Conservation (phyloP, 2,329 filamentous ascomycete genomes). For the Alternaria triticina region DNA sequence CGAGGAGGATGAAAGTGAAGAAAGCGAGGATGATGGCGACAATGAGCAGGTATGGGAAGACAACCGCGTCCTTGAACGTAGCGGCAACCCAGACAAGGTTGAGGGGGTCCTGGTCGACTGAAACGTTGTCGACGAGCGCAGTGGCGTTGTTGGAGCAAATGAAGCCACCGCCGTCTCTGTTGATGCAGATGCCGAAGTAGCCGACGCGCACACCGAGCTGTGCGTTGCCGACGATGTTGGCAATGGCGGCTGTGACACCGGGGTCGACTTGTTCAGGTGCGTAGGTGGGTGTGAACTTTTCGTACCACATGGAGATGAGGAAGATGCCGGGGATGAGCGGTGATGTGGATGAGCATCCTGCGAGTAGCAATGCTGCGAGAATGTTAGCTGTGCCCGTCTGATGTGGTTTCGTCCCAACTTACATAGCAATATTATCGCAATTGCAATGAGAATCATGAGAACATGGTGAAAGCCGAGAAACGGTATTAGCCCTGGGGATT, state of each 20-base stretch:
- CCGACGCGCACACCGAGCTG: conserved; percentile 89
- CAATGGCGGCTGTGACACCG: conserved; percentile 81
- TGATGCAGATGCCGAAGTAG: conserved; percentile 98
- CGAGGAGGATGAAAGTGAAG: conserved; percentile 90
- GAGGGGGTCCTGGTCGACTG: conserved; percentile 89
- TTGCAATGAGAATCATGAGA: conserved; percentile 94
- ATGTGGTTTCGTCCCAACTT: conserved; percentile 52
- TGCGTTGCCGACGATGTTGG: conserved; percentile 86
- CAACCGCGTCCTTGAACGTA: conserved; percentile 98
- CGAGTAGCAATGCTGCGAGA: conserved; percentile 78
- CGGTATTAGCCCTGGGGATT: conserved; percentile 60
- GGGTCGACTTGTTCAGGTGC: conserved; percentile 90
- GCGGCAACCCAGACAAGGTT: conserved; percentile 97
- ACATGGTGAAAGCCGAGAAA: conserved; percentile 79
- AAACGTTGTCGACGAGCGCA: conserved; percentile 85
- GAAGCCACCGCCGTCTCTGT: conserved; percentile 86
- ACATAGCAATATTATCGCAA: conserved; percentile 95
- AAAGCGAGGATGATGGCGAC: conserved; percentile 98
- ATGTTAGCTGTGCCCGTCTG: conserved; percentile 27
- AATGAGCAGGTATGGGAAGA: conserved; percentile 98
- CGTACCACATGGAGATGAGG: conserved; percentile 96
- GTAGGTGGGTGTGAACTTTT: conserved; percentile 81
- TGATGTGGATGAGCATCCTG: conserved; percentile 95
- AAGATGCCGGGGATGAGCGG: conserved; percentile 95
- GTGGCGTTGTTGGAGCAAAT: conserved; percentile 98